phyloP scores from a whole-genome alignment of 352 stramenopile species.

The Elongisporangium senticosum region DNA sequence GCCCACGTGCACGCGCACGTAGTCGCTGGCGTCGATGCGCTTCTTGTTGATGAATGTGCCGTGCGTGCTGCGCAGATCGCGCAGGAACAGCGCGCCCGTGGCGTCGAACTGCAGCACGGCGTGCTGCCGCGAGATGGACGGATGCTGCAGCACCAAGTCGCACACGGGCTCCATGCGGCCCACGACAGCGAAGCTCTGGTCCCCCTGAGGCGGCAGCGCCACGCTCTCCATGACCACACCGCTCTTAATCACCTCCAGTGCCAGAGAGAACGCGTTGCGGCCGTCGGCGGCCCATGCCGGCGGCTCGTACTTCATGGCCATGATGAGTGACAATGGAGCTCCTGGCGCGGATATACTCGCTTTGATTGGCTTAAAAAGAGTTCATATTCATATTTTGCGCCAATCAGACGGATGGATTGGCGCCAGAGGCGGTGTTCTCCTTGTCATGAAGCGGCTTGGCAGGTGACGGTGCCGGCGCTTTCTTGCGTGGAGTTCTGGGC shows the following conservation, averaged over 20 bases:
- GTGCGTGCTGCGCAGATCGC: constrained; percentile 75
- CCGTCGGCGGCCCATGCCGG: constrained; percentile 44
- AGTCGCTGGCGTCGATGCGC: constrained; percentile 33
- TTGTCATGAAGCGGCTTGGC: too few species aligned
- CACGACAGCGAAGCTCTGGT: constrained; percentile 39
- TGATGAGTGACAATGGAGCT: too few species aligned
- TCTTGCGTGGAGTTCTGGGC: too few species aligned
- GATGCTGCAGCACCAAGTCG: constrained; percentile 68
- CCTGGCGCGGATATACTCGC: too few species aligned
- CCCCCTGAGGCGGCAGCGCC: constrained; percentile 18
- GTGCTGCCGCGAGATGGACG: constrained; percentile 72
- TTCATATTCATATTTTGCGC: too few species aligned
- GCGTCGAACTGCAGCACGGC: constrained; percentile 67
- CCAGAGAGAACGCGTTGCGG: constrained; percentile 46
- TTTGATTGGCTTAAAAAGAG: too few species aligned
- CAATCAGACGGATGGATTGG: too few species aligned
- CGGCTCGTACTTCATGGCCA: constrained; percentile 21
- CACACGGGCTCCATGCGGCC: constrained; percentile 57
- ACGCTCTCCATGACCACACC: constrained; percentile 49
- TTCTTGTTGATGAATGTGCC: constrained; percentile 86
- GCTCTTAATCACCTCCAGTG: constrained; percentile 65
- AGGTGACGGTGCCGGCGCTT: too few species aligned
- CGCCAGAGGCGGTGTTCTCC: too few species aligned
- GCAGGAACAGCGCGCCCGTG: constrained; percentile 60
- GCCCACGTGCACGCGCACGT: constrained; percentile 64